Conservation (phyloP, 2,329 filamentous ascomycete species). For the Rhynchosporium agropyri region DNA sequence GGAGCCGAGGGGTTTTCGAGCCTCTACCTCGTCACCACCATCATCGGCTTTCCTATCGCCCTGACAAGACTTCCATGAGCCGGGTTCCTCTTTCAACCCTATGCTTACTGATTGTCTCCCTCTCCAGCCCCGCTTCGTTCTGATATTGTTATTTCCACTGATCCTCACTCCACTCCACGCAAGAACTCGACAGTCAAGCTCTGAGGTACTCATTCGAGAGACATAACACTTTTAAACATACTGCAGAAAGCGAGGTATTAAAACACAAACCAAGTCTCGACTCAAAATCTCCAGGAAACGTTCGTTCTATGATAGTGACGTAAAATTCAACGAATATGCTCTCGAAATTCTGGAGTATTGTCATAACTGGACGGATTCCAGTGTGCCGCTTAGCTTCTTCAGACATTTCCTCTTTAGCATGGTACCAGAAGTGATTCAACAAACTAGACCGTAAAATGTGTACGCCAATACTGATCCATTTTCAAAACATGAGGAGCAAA, state of each 20-base stretch:
- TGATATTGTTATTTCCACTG: constrained; percentile 33
- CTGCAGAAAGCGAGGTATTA: constrained; percentile 35
- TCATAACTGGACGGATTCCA: constrained; percentile 43
- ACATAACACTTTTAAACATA: constrained; percentile 40
- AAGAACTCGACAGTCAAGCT: constrained; percentile 39
- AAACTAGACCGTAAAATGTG: constrained; percentile 31
- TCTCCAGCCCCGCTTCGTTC: constrained; percentile 35
- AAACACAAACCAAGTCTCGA: constrained; percentile 39
- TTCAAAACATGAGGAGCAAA: constrained; percentile 40
- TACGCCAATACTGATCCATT: not conserved
- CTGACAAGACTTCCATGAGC: constrained; percentile 28
- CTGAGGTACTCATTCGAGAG: constrained; percentile 37
- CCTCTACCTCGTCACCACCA: constrained; percentile 26
- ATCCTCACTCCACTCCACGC: constrained; percentile 29
- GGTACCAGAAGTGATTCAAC: constrained; percentile 38
- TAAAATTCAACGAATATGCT: constrained; percentile 43
- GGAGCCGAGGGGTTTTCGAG: constrained; percentile 41
- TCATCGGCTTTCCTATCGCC: constrained; percentile 24
- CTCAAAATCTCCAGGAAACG: constrained; percentile 39
- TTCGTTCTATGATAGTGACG: constrained; percentile 40
- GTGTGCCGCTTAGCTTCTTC: constrained; percentile 41
- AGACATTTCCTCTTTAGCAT: constrained; percentile 42
- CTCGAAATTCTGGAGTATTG: constrained; percentile 43
- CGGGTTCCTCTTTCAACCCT: constrained; percentile 30
- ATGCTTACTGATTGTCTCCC: constrained; percentile 28